Evolutionary conservation across 192 early-diverging fungal genomes (phyloP).

Genomic region (Backusella psychrophila): DNA sequence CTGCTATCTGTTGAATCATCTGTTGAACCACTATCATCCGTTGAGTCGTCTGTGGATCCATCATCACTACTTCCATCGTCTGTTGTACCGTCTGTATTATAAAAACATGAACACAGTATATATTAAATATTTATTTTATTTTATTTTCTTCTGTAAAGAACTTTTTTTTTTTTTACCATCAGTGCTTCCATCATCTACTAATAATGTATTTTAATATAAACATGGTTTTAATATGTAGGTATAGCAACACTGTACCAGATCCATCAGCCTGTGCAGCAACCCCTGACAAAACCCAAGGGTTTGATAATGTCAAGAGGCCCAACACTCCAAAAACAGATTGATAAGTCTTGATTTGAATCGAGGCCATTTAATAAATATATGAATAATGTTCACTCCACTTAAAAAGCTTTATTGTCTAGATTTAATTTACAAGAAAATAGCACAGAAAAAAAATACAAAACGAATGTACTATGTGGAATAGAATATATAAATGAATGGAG

Average conservation of each 20-base stretch:
- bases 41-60: background rate
- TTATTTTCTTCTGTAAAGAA: background rate
- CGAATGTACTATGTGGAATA: background rate
- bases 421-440: background rate
- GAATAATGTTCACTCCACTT: background rate
- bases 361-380: background rate
- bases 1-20: background rate
- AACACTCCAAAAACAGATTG: background rate
- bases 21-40: background rate
- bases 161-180: background rate
- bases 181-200: background rate
- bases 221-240: background rate
- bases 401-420: background rate
- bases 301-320: background rate
- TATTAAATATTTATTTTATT: background rate
- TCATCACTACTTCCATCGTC: background rate
- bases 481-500: background rate
- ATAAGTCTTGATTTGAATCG: constrained; percentile 2
- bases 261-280: background rate
- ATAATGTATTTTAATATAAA: background rate
- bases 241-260: background rate
- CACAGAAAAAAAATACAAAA: background rate
- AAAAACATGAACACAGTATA: background rate
- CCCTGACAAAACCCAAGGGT: background rate
- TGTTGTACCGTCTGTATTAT: background rate